Evolutionary conservation across 2,329 filamentous ascomycete genomes (phyloP), one percentile per base, ranked within the genome.

Genomic region (Paecilomyces sp.): DNA sequence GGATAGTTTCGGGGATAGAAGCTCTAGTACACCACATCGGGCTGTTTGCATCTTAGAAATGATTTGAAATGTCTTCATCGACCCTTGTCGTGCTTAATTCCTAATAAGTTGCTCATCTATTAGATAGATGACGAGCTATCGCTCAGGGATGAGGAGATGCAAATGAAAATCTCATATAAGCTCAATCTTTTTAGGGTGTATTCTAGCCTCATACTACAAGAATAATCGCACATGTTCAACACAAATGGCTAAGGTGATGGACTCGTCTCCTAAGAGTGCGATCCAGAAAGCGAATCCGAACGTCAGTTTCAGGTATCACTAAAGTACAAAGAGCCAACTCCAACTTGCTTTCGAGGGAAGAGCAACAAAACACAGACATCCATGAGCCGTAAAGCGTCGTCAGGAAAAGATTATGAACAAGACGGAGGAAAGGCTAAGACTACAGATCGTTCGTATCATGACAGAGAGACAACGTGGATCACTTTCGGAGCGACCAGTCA

Each of bases 401-500:
- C 41, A 47, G 15, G 41, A 18, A 47, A 22, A 33, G 31, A 47
- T 47, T 47, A 47, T 47, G 15, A 47, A 47, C 41, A 47, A 47
- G 36, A 8, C 2, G n/a, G 41, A 47, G 3, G 41, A 47, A 18
- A 54, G 22, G 22, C 52, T 28, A 54, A 28, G n/a, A 22, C 15
- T 54, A 28, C 52, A 15, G 52, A 54, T 31, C 22, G 15, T 54
- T 28, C 12, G 13, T 15, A 31, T 24, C 15, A 54, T 54, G n/a
- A 28, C 22, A 12, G 12, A 22, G 8, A 28, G 7, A 28, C 18
- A 22, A 54, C 22, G 13, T 28, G n/a, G 13, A 15, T 54, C 24
- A 31, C 52, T 18, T 28, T 54, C 52, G 52, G 7, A 56, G 11
- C 12, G 22, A 28, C 54, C 54, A 60, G 36, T 60, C 61, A n/a